These are phyloP conservation scores for Abrus precatorius DNA, from an alignment of 306 rosid genomes.

Conservation along the genomic window DNA sequence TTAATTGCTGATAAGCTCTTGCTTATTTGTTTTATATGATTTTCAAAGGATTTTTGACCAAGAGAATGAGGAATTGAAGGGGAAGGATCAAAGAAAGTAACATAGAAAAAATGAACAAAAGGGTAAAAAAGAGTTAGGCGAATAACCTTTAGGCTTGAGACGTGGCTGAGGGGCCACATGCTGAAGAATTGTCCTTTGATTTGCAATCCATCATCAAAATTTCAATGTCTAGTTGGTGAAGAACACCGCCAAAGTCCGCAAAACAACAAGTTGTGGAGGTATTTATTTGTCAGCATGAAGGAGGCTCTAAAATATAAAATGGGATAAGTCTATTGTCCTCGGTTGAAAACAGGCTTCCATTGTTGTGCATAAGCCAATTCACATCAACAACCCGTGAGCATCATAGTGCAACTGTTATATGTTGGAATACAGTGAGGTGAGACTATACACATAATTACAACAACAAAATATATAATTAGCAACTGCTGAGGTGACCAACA, in stretches of 20 bases:
- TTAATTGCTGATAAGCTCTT: conserved; percentile 30
- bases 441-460: conserved; percentile 34
- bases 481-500: conserved; percentile 23
- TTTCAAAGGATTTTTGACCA: conserved; percentile 44
- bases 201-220: conserved; percentile 49
- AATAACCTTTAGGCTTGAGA: conserved; percentile 24
- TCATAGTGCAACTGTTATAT: conserved; percentile 49
- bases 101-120: not conserved
- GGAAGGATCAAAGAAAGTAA: conserved; percentile 21
- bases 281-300: conserved; percentile 66
- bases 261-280: conserved; percentile 59
- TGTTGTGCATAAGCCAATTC: conserved; percentile 52
- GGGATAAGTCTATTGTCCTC: conserved; percentile 22
- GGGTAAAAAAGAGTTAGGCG: conserved; percentile 27
- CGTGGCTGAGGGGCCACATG: conserved; percentile 54
- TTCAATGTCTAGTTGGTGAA: conserved; percentile 88
- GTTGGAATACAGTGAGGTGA: conserved; percentile 47
- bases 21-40: conserved; percentile 16
- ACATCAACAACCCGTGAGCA: conserved; percentile 59
- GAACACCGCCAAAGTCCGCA: conserved; percentile 75
- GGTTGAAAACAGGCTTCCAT: conserved; percentile 32
- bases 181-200: conserved; percentile 31
- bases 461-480: conserved; percentile 52
- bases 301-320: conserved; percentile 42
- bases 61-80: conserved; percentile 17